A percentile compares a stretch with the other conserved stretches of the same genome.
These are phyloP conservation scores for Marasmius tenuissimus DNA, from an alignment of 1,284 basidiomycete species.

Conservation along the genomic window DNA sequence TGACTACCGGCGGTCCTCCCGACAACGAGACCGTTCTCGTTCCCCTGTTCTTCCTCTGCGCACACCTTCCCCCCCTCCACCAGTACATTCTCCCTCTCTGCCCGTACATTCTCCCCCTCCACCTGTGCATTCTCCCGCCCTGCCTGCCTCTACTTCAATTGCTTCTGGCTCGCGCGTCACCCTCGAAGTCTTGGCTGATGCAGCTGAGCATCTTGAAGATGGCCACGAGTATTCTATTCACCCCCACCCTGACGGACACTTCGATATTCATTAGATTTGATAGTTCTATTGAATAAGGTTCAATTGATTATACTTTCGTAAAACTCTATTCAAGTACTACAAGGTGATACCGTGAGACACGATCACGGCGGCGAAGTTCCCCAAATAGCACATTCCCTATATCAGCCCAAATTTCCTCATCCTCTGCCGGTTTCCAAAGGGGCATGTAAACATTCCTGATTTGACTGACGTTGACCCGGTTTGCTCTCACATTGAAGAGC, in stretches of 20 bases:
- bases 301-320: background rate
- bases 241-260: background rate
- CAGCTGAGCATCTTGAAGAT: background rate
- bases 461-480: slow-evolving; percentile 36
- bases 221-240: background rate
- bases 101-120: background rate
- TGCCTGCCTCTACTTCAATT: background rate
- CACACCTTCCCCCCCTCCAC: background rate
- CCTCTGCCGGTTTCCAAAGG: slow-evolving; percentile 27
- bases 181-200: background rate
- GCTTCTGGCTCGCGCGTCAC: background rate
- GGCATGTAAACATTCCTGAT: slow-evolving; percentile 37
- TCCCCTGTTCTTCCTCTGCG: background rate
- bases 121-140: background rate
- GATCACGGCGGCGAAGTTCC: slow-evolving; percentile 28
- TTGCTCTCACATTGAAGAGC: slow-evolving; percentile 30
- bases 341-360: slow-evolving; percentile 29
- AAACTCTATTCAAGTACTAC: slow-evolving; percentile 6
- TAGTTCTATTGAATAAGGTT: background rate
- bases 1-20: background rate
- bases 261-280: background rate
- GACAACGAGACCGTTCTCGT: background rate
- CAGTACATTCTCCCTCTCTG: background rate
- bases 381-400: slow-evolving; percentile 34
- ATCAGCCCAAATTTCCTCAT: slow-evolving; percentile 28